Evolutionary conservation across 106 monocot genomes (phyloP), one percentile per base, ranked within the genome.

Genomic region (Dioscorea dumetorum): DNA sequence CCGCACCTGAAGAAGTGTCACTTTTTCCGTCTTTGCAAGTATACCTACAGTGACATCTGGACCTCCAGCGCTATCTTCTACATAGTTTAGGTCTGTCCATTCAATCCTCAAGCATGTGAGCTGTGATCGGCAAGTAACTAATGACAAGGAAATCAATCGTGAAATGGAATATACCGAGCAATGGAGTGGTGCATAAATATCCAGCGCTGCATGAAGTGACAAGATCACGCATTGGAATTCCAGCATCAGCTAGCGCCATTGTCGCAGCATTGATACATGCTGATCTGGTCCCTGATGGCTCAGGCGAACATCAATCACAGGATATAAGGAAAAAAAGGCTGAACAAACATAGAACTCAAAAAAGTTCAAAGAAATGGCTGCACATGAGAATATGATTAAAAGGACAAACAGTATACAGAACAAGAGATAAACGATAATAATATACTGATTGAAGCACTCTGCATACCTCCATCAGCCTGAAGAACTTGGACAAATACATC

Each of bases 221-320:
- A 73, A 99, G 66, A 66, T 99, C 97, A 67, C 81, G 69, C 92
- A 99, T 99, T 51, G 97, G 97, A 74, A 99, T 90, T 33, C 92
- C 90, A 64, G 92, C 97, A 83, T 99, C 97, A 31, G 97, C 92
- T 68, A 99, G 81, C 11, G 97, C 97, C 64, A 99, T 54, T 52
- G 92, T 99, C 61, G 97, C 97, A 76, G 97, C 92, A 87, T 99
- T 99, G 70, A 99, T 86, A 72, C 85, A 86, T n/a, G 97, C 92
- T 63, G 92, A 90, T 79, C 92, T 82, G 24, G 92, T 92, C 72
- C 94, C 92, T 99, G 23, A 41, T 41, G 41, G 5, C 5, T 41
- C 6, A 3, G 41, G 6, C 10, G 41, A 41, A 41, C 10, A 8
- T 41, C 10, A 41, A 41, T 41, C 41, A 41, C 3, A 41, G 41